Evolutionary conservation across 805 yeast genomes (phyloP).

Genomic region (Metschnikowia colocasiae): DNA sequence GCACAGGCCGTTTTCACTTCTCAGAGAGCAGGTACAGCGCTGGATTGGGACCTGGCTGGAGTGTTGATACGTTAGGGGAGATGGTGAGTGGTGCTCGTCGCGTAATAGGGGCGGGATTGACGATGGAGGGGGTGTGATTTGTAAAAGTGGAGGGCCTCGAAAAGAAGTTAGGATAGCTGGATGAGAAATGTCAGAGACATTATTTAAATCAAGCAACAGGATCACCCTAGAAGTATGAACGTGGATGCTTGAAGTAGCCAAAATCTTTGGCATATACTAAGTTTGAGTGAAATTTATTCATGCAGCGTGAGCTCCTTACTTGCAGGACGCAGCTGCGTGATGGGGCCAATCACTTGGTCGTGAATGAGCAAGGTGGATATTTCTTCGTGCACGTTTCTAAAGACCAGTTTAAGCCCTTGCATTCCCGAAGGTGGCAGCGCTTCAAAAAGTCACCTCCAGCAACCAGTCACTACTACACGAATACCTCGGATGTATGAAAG

Average conservation of each 20-base stretch:
- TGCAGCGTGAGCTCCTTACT: conserved; percentile 5
- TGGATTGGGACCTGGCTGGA: background rate
- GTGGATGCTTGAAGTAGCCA: conserved; percentile 6
- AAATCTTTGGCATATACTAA: conserved; percentile 1
- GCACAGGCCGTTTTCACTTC: conserved; percentile 2
- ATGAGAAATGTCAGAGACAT: conserved; percentile 1
- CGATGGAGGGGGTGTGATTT: background rate
- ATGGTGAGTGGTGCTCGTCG: background rate
- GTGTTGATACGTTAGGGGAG: background rate
- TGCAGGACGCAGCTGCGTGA: conserved; percentile 5
- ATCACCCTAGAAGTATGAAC: background rate
- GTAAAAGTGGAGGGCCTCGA: background rate
- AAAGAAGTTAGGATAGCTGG: background rate
- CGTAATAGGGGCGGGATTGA: conserved; percentile 1
- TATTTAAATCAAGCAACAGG: conserved; percentile 2
- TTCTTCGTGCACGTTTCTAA: background rate
- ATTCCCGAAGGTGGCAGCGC: background rate
- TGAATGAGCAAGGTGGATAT: background rate
- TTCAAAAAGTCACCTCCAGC: background rate
- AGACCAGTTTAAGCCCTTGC: background rate
- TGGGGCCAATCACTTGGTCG: background rate
- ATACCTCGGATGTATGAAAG: background rate
- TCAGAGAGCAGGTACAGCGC: background rate
- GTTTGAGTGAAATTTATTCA: conserved; percentile 7
- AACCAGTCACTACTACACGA: background rate